These are phyloP conservation scores for Allium cepa DNA, from an alignment of 106 monocot genomes.

Conservation along the genomic window DNA sequence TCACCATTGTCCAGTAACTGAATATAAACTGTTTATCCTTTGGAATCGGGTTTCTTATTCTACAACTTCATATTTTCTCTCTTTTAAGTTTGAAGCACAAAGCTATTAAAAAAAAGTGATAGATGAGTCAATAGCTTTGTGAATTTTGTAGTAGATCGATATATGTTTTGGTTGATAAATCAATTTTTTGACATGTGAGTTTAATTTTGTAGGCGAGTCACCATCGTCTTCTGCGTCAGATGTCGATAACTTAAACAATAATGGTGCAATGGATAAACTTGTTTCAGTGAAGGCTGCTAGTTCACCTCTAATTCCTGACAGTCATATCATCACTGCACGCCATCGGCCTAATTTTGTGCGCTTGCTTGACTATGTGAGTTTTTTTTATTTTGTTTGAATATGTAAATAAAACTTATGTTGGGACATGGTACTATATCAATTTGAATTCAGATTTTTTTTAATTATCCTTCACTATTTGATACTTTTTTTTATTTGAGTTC, in stretches of 20 bases:
- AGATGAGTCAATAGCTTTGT: too few relatives aligned
- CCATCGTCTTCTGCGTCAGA: slow-evolving; percentile 94
- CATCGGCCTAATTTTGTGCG: slow-evolving; percentile 21
- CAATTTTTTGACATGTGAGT: slow-evolving; percentile 3
- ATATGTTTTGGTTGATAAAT: background rate
- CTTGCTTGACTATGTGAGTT: slow-evolving; percentile 32
- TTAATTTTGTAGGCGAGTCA: slow-evolving; percentile 63
- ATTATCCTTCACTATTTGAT: too few relatives aligned
- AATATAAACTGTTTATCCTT: too few relatives aligned
- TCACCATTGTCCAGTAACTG: too few relatives aligned
- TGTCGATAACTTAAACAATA: slow-evolving; percentile 77
- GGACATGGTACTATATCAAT: too few relatives aligned
- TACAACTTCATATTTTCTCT: background rate
- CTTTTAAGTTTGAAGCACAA: background rate
- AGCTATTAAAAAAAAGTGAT: too few relatives aligned
- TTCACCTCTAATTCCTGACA: slow-evolving; percentile 53
- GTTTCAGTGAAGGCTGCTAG: slow-evolving; percentile 36
- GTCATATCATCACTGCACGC: slow-evolving; percentile 25
- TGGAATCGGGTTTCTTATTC: too few relatives aligned
- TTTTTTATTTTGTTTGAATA: background rate
- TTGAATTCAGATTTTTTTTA: too few relatives aligned
- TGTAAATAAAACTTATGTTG: background rate
- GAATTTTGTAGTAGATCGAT: background rate
- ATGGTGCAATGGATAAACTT: slow-evolving; percentile 40
- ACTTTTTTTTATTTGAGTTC: too few relatives aligned